Evolutionary conservation across 169 alveolate genomes (phyloP).

Genomic region (Perkinsus marinus): DNA sequence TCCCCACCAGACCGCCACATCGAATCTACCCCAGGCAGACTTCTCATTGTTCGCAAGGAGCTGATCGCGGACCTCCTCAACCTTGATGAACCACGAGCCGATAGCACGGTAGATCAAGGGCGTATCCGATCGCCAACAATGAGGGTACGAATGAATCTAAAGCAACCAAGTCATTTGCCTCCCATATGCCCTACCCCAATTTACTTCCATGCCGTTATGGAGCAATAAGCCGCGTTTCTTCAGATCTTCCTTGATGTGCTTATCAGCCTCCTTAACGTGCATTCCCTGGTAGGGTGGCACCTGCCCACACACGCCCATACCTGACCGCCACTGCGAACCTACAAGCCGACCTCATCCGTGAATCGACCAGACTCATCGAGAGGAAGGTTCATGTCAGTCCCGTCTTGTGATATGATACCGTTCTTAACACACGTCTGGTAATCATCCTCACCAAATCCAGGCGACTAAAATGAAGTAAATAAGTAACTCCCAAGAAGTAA

Average conservation of each 20-base stretch:
- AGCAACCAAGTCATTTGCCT: neutral
- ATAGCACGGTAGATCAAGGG: constrained; percentile 96
- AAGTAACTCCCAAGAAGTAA: constrained; percentile 61
- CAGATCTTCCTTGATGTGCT: constrained; percentile 61
- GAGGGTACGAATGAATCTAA: constrained; percentile 85
- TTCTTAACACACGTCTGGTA: constrained; percentile 11
- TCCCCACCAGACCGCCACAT: neutral
- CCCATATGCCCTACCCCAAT: no score
- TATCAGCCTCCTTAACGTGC: constrained; percentile 90
- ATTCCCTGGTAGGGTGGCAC: constrained; percentile 61
- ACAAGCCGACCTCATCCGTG: constrained; percentile 6
- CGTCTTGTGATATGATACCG: neutral
- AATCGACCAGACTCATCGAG: constrained; percentile 16
- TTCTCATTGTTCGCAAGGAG: constrained; percentile 68
- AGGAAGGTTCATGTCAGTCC: constrained; percentile 12
- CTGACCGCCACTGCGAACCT: no score
- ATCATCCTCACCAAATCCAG: constrained; percentile 46
- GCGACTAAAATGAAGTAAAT: constrained; percentile 35
- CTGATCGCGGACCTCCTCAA: constrained; percentile 76
- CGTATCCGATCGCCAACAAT: constrained; percentile 98
- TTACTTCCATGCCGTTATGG: constrained; percentile 33
- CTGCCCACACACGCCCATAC: constrained; percentile 62
- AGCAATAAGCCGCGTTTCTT: constrained; percentile 65
- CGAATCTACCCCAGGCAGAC: constrained; percentile 63
- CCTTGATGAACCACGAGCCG: constrained; percentile 95